Conservation (phyloP, 257 asterid genomes). For the Penstemon eatonii region DNA sequence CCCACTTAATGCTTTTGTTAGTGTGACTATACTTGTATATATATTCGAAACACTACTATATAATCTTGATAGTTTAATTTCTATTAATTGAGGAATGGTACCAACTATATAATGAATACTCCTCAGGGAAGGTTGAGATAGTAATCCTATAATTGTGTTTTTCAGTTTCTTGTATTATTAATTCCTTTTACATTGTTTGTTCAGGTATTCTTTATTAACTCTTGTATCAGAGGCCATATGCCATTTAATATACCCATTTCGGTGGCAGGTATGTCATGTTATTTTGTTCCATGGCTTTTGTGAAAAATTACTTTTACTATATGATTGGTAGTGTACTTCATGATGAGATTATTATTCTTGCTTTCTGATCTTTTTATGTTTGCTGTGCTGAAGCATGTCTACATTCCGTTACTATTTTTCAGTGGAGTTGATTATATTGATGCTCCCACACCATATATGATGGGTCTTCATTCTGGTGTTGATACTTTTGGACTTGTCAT, state of each 20-base stretch:
- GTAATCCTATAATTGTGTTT: slow-evolving; percentile 11
- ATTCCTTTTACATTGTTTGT: slow-evolving; percentile 22
- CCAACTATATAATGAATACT: background rate
- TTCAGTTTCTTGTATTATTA: slow-evolving; percentile 7
- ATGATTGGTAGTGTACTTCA: slow-evolving; percentile 20
- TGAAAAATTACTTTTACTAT: slow-evolving; percentile 24
- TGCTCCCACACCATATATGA: slow-evolving; percentile 99
- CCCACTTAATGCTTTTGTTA: too few relatives aligned
- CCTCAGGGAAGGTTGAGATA: background rate
- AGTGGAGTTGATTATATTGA: slow-evolving; percentile 99
- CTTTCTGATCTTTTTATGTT: slow-evolving; percentile 55
- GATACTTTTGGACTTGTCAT: slow-evolving; percentile 84
- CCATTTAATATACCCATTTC: slow-evolving; percentile 95
- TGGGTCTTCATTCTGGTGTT: slow-evolving; percentile 99
- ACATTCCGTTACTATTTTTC: slow-evolving; percentile 98
- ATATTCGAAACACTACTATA: too few relatives aligned
- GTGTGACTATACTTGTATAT: too few relatives aligned
- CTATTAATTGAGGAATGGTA: background rate
- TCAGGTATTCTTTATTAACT: slow-evolving; percentile 93
- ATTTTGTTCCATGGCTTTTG: slow-evolving; percentile 23
- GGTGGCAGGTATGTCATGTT: slow-evolving; percentile 81
- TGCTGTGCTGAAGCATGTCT: slow-evolving; percentile 97
- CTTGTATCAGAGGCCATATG: slow-evolving; percentile 97
- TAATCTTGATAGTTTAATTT: too few relatives aligned
- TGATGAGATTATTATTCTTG: slow-evolving; percentile 32